phyloP scores from a whole-genome alignment of 148 eudicot species.

The Rhododendron vialii region DNA sequence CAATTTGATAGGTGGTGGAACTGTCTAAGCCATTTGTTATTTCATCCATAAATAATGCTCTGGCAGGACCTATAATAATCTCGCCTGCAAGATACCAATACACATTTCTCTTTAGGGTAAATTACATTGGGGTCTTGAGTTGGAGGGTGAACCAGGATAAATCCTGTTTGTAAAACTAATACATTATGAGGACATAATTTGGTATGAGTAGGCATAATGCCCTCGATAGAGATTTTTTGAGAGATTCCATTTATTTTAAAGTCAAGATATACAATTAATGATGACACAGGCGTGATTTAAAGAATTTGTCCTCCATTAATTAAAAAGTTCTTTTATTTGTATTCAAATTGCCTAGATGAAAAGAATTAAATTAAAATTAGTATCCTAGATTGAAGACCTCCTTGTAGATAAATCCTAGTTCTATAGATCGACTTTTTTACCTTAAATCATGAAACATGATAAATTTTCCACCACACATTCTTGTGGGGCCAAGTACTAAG shows the following conservation, averaged over 20 bases:
- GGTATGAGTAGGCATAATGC: not conserved
- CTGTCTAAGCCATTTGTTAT: slow-evolving; percentile 26
- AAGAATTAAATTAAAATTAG: too few relatives aligned
- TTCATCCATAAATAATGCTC: slow-evolving; percentile 77
- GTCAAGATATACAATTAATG: not conserved
- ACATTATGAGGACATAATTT: not conserved
- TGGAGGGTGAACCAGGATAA: not conserved
- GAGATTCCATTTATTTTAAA: not conserved
- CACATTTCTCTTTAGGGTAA: not conserved
- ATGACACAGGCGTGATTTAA: not conserved
- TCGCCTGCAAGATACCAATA: slow-evolving; percentile 44
- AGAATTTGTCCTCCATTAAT: not conserved
- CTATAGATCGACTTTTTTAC: not conserved
- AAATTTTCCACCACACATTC: not conserved
- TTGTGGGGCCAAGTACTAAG: not conserved
- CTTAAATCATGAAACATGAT: not conserved
- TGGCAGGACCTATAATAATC: slow-evolving; percentile 82
- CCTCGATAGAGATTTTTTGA: not conserved
- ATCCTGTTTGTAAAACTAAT: too few relatives aligned
- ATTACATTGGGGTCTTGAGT: too few relatives aligned
- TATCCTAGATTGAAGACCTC: not conserved
- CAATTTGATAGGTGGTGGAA: slow-evolving; percentile 78
- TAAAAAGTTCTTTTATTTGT: too few relatives aligned
- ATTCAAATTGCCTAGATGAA: not conserved
- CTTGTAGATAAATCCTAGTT: not conserved